These are phyloP conservation scores for Penicillium longicatenatum DNA, from an alignment of 495 filamentous ascomycete genomes.

Conservation along the genomic window DNA sequence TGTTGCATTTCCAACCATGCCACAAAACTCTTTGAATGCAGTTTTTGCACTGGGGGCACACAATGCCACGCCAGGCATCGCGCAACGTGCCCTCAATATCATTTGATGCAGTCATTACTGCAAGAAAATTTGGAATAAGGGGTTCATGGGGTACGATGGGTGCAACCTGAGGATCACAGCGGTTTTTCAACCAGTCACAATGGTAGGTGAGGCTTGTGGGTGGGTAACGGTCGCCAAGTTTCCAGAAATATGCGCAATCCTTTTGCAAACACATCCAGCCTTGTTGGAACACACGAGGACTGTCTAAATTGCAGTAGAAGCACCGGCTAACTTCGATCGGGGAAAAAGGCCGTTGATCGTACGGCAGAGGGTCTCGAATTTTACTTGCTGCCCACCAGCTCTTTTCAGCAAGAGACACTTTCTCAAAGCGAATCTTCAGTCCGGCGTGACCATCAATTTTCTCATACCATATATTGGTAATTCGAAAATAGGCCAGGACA, in stretches of 20 bases:
- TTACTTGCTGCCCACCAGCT: conserved; percentile 70
- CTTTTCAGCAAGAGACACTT: conserved; percentile 54
- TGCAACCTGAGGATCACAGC: conserved; percentile 26
- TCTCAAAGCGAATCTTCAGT: conserved; percentile 69
- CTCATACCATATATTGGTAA: conserved; percentile 76
- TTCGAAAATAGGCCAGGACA: conserved; percentile 72
- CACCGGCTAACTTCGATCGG: conserved; percentile 37
- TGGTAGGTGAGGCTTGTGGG: conserved; percentile 52
- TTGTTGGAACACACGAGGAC: conserved; percentile 48
- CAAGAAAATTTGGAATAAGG: conserved; percentile 42
- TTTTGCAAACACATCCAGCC: conserved; percentile 74
- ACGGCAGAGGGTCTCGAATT: conserved; percentile 20
- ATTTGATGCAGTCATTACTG: conserved; percentile 26
- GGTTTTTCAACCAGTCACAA: conserved; percentile 56
- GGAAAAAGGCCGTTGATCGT: conserved; percentile 24
- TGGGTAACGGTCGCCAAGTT: conserved; percentile 23
- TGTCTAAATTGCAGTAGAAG: conserved; percentile 36
- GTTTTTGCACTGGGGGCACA: conserved; percentile 68
- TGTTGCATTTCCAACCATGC: conserved; percentile 63
- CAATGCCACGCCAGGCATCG: conserved; percentile 63
- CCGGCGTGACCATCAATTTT: conserved; percentile 43
- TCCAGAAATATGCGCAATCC: conserved; percentile 61
- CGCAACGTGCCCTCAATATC: conserved; percentile 32
- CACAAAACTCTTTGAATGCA: conserved; percentile 65
- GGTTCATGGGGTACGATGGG: background rate